Evolutionary conservation across 768 basidiomycete genomes (phyloP).

Genomic region (Tricholoma furcatifolium): DNA sequence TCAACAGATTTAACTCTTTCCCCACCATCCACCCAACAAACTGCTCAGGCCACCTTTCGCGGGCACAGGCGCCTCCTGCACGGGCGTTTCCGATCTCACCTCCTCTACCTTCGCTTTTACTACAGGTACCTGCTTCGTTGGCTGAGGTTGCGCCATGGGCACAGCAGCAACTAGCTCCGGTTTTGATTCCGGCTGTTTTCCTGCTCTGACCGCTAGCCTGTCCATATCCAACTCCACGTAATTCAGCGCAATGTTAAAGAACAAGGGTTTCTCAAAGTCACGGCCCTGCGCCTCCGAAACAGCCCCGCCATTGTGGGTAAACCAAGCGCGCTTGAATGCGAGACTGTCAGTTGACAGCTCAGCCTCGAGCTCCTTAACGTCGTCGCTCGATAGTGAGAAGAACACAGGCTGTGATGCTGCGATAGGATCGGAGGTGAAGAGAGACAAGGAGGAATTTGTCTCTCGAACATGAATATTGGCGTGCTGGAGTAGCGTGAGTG

Average conservation of each 20-base stretch:
- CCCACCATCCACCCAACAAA: constrained; percentile 86
- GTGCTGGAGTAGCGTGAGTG: constrained; percentile 68
- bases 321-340: constrained; percentile 74
- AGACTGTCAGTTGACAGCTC: constrained; percentile 45
- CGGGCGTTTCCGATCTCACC: constrained; percentile 44
- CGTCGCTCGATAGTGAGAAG: constrained; percentile 49
- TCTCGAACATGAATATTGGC: constrained; percentile 76
- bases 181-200: constrained; percentile 42
- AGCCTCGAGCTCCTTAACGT: constrained; percentile 53
- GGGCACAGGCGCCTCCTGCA: constrained; percentile 37
- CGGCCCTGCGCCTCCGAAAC: constrained; percentile 39
- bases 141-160: constrained; percentile 20
- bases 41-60: constrained; percentile 57
- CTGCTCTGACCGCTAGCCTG: constrained; percentile 65
- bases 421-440: constrained; percentile 47
- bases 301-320: constrained; percentile 71
- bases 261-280: constrained; percentile 76
- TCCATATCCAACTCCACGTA: constrained; percentile 89
- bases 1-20: constrained; percentile 32
- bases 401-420: constrained; percentile 42
- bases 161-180: constrained; percentile 13
- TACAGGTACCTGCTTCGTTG: constrained; percentile 41
- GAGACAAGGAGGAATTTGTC: constrained; percentile 50
- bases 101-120: constrained; percentile 60
- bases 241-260: constrained; percentile 94